Percentiles rank a stretch among this genome's conserved stretches.
These are phyloP conservation scores for Sordaria brevicollis DNA, from an alignment of 495 filamentous ascomycete species.

Conservation along the genomic window DNA sequence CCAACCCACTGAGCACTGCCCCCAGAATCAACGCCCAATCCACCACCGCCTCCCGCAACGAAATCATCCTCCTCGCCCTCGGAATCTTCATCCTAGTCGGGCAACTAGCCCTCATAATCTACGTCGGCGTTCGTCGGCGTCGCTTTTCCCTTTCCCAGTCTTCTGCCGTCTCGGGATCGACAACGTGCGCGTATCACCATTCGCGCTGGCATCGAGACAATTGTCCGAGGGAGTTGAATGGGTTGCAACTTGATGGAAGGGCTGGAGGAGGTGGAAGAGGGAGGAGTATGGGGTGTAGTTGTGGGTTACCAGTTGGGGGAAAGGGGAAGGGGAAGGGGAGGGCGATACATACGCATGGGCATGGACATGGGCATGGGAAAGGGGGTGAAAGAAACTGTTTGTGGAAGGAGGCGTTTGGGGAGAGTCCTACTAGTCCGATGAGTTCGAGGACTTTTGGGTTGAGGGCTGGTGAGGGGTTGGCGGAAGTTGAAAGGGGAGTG, in stretches of 20 bases:
- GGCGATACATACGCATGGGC: too few species aligned
- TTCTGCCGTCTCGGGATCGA: background rate
- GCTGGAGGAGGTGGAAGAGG: too few species aligned
- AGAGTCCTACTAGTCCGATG: background rate
- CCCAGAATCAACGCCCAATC: background rate
- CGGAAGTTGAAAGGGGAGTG: background rate
- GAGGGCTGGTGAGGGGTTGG: background rate
- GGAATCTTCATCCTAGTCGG: conserved; percentile 4
- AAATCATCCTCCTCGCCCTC: conserved; percentile 11
- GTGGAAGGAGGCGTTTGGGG: conserved; percentile 6
- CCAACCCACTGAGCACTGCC: background rate
- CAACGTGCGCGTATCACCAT: background rate
- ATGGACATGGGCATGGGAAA: background rate
- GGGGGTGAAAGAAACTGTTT: conserved; percentile 1
- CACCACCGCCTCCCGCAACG: conserved; percentile 1
- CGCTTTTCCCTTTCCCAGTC: background rate
- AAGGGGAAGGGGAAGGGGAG: background rate
- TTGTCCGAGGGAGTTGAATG: background rate
- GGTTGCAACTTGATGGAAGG: background rate
- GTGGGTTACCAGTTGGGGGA: background rate
- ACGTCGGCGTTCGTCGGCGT: conserved; percentile 1
- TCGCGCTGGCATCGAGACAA: background rate
- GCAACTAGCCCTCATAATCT: conserved; percentile 4
- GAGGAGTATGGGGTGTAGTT: background rate
- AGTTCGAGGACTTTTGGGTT: background rate